Conservation (phyloP, 2,329 filamentous ascomycete genomes). For the Byssochlamys sp. region DNA sequence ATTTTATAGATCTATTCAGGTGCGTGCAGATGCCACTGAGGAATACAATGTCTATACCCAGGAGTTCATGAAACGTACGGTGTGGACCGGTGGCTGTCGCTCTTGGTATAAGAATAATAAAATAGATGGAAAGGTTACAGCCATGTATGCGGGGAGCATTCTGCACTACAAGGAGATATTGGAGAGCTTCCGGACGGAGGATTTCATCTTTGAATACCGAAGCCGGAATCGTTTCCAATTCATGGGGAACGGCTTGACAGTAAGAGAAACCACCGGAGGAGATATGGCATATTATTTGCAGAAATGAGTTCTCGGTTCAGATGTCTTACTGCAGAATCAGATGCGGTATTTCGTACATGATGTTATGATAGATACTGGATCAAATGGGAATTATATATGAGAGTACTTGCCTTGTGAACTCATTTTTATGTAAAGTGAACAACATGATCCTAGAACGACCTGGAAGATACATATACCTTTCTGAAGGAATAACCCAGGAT, state of each 20-base stretch:
- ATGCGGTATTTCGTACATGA: neutral
- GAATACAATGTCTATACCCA: constrained; percentile 27
- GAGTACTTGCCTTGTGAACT: too few species aligned
- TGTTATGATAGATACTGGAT: too few species aligned
- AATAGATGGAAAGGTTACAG: constrained; percentile 10
- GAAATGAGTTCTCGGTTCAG: neutral
- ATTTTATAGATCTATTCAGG: constrained; percentile 11
- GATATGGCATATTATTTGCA: constrained; percentile 18
- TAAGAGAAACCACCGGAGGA: constrained; percentile 28
- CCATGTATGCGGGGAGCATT: constrained; percentile 8
- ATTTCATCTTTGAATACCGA: constrained; percentile 13
- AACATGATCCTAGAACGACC: too few species aligned
- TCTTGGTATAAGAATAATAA: constrained; percentile 24
- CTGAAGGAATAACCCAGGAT: too few species aligned
- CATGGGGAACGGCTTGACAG: constrained; percentile 12
- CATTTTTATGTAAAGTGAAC: too few species aligned
- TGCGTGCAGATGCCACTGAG: constrained; percentile 18
- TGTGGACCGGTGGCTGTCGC: constrained; percentile 18
- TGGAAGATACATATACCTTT: too few species aligned
- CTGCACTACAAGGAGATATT: constrained; percentile 11
- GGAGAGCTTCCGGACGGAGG: constrained; percentile 11
- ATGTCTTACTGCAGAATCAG: neutral
- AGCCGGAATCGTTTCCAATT: constrained; percentile 11
- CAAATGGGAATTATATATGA: too few species aligned
- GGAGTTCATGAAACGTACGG: constrained; percentile 22